Evolutionary conservation across 306 rosid genomes (phyloP).

Genomic region (Cucumis melo): DNA sequence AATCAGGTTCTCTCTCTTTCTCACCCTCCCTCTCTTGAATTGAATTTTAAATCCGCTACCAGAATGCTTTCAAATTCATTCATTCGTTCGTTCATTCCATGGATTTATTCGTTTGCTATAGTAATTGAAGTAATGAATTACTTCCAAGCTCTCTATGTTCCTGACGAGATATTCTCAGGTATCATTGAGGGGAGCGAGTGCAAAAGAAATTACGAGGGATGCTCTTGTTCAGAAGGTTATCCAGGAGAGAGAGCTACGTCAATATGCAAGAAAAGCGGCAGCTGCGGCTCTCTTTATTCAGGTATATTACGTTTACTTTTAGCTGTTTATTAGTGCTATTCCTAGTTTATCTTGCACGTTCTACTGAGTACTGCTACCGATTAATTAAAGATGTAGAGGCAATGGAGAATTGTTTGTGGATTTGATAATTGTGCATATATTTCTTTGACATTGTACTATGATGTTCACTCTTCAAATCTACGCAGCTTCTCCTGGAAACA

Average conservation of each 20-base stretch:
- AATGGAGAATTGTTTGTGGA: background rate
- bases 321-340: background rate
- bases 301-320: constrained; percentile 23
- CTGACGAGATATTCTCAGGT: constrained; percentile 28
- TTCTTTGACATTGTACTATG: background rate
- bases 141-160: background rate
- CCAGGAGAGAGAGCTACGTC: constrained; percentile 79
- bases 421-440: background rate
- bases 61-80: background rate
- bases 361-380: background rate
- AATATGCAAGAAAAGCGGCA: constrained; percentile 63
- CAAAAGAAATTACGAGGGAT: constrained; percentile 89
- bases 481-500: background rate
- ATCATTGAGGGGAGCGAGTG: constrained; percentile 88
- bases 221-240: constrained; percentile 78
- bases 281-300: constrained; percentile 82
- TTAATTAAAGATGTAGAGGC: background rate
- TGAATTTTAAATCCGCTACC: background rate
- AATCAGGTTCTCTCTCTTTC: constrained; percentile 10
- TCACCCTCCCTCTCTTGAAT: background rate
- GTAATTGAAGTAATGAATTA: background rate
- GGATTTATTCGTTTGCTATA: background rate
- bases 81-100: background rate
- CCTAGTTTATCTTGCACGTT: background rate
- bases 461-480: background rate